Evolutionary conservation across 1,139 yeast species (phyloP).

Genomic region (Suhomyces taliae): DNA sequence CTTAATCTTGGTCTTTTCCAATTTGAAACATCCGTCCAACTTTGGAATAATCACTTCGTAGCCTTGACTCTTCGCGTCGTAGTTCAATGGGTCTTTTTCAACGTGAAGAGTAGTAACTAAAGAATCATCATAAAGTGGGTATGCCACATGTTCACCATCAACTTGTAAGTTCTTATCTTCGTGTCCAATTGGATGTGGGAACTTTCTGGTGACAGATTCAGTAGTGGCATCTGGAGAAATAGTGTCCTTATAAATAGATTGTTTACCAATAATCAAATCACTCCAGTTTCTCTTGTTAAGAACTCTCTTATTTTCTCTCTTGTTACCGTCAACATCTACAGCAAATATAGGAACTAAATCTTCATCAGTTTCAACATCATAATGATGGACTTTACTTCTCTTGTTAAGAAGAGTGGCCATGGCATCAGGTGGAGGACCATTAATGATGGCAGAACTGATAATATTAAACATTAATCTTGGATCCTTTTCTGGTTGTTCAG

Average conservation of each 20-base stretch:
- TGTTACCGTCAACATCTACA: conserved; percentile 57
- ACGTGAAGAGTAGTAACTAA: conserved; percentile 71
- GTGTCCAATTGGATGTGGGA: conserved; percentile 30
- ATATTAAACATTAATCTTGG: conserved; percentile 79
- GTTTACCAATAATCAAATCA: conserved; percentile 42
- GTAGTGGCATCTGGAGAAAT: conserved; percentile 12
- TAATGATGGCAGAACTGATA: conserved; percentile 84
- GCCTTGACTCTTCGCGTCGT: conserved; percentile 55
- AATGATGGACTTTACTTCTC: conserved; percentile 69
- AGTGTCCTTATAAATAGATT: conserved; percentile 29
- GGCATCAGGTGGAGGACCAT: conserved; percentile 88
- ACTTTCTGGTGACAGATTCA: conserved; percentile 18
- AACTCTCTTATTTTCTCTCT: conserved; percentile 58
- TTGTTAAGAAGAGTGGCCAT: conserved; percentile 71
- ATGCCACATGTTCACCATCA: conserved; percentile 27
- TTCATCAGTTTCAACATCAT: conserved; percentile 65
- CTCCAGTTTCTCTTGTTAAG: conserved; percentile 82
- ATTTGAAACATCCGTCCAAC: conserved; percentile 36
- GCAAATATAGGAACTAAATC: conserved; percentile 75
- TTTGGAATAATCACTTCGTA: conserved; percentile 76
- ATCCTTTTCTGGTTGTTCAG: conserved; percentile 62
- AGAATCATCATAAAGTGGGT: conserved; percentile 58
- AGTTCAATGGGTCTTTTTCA: conserved; percentile 57
- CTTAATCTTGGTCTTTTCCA: conserved; percentile 37
- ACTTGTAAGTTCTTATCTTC: conserved; percentile 4